A percentile compares a stretch with the other conserved stretches of the same genome.
Evolutionary conservation across 2,329 filamentous ascomycete genomes (phyloP).

Genomic region (Akanthomyces uredinophilus): DNA sequence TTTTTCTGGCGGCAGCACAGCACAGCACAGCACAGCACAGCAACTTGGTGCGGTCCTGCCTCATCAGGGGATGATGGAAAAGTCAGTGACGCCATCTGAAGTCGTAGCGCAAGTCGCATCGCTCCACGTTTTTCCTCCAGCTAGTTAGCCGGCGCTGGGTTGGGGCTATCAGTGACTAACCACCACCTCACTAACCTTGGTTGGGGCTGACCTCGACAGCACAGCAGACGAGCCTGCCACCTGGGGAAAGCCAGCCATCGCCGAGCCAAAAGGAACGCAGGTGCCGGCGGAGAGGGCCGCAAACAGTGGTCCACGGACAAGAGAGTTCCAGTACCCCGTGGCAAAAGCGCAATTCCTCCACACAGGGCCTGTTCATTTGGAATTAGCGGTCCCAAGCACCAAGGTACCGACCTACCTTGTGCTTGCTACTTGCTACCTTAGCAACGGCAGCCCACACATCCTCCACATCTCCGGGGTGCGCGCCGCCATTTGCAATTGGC

Average conservation of each 20-base stretch:
- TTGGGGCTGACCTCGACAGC: background rate
- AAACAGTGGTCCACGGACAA: background rate
- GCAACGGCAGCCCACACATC: background rate
- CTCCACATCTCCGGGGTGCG: conserved; percentile 3
- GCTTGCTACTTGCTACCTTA: too few relatives aligned
- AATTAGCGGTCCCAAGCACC: background rate
- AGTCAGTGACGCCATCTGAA: background rate
- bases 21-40: too few relatives aligned
- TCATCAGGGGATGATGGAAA: background rate
- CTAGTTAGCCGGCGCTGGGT: background rate
- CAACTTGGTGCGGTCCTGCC: too few relatives aligned
- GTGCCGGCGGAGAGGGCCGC: background rate
- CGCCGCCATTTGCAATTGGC: background rate
- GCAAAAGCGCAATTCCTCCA: background rate
- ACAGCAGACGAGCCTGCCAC: background rate
- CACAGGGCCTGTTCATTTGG: background rate
- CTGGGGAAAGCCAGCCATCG: background rate
- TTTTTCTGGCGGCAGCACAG: background rate
- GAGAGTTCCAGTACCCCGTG: background rate
- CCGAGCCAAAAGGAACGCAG: background rate
- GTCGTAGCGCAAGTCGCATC: background rate
- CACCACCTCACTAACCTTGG: too few relatives aligned
- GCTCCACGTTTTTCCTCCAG: conserved; percentile 6
- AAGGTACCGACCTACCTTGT: too few relatives aligned
- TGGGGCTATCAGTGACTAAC: background rate